Conservation (phyloP, 2,329 filamentous ascomycete genomes). For the Cladosporium sp. region DNA sequence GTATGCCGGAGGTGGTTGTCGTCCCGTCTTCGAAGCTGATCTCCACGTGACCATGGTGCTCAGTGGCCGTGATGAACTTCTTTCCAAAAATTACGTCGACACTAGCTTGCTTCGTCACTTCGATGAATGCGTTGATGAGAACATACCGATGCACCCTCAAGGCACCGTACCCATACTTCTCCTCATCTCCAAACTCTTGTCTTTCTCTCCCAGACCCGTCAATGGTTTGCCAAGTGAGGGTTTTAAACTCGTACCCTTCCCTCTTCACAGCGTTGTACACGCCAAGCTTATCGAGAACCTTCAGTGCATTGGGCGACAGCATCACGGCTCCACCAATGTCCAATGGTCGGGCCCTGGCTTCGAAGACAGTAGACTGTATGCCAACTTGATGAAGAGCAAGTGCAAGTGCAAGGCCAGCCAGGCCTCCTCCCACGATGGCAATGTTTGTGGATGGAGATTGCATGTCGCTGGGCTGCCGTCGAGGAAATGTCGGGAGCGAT, state of each 20-base stretch:
- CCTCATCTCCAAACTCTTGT: not conserved
- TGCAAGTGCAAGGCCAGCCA: not conserved
- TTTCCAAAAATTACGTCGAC: not conserved
- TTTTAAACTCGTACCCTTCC: not conserved
- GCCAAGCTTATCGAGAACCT: slow-evolving; percentile 2
- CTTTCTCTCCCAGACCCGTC: not conserved
- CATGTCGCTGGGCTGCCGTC: not conserved
- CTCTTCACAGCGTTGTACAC: not conserved
- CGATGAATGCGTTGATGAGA: not conserved
- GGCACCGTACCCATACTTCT: not conserved
- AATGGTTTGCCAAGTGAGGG: not conserved
- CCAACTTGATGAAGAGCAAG: not conserved
- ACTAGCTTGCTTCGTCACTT: not conserved
- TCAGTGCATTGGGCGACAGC: not conserved
- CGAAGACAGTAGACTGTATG: not conserved
- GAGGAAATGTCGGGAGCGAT: not conserved
- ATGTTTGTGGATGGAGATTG: not conserved
- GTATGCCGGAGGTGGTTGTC: not conserved
- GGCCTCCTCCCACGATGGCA: not conserved
- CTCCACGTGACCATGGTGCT: not conserved
- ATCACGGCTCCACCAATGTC: not conserved
- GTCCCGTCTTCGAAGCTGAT: slow-evolving; percentile 2
- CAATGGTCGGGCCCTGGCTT: not conserved
- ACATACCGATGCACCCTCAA: slow-evolving; percentile 2
- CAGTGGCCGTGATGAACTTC: not conserved